Evolutionary conservation across 192 early-diverging fungal genomes (phyloP).

Genomic region (Entomortierella parvispora): DNA sequence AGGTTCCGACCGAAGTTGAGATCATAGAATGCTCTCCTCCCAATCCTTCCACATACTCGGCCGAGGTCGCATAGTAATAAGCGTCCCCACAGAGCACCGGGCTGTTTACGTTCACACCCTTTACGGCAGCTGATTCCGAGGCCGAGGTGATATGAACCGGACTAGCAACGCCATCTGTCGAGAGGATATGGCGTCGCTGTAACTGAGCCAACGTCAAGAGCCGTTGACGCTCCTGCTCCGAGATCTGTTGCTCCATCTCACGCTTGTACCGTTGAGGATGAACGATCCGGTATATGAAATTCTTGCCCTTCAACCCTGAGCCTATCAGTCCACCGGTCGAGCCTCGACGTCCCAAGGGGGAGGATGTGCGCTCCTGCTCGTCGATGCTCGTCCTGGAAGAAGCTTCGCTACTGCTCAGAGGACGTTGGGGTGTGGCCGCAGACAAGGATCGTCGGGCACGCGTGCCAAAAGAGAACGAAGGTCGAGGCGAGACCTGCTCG

Average conservation of each 20-base stretch:
- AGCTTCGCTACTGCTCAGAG: constrained; percentile 1
- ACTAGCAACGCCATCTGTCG: not conserved
- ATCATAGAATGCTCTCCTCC: constrained; percentile 41
- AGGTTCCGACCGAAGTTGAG: constrained; percentile 39
- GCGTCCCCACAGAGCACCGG: constrained; percentile 12
- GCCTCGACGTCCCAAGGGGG: constrained; percentile 5
- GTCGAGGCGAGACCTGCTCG: constrained; percentile 1
- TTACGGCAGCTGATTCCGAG: not conserved
- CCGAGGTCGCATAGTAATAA: constrained; percentile 42
- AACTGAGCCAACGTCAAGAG: constrained; percentile 22
- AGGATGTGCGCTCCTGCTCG: not conserved
- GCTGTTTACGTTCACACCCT: not conserved
- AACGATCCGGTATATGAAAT: constrained; percentile 45
- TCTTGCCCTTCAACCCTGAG: constrained; percentile 20
- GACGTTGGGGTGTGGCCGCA: too few species aligned
- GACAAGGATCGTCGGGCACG: constrained; percentile 28
- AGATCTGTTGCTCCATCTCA: constrained; percentile 30
- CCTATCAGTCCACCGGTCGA: not conserved
- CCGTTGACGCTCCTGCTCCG: constrained; percentile 26
- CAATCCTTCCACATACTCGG: constrained; percentile 40
- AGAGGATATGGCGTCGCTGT: constrained; percentile 23
- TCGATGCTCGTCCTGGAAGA: not conserved
- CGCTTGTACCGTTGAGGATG: constrained; percentile 50
- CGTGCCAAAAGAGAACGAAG: constrained; percentile 8
- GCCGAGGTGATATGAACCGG: not conserved